These are phyloP conservation scores for Naganishia antarctica DNA, from an alignment of 768 basidiomycete genomes.

Conservation along the genomic window DNA sequence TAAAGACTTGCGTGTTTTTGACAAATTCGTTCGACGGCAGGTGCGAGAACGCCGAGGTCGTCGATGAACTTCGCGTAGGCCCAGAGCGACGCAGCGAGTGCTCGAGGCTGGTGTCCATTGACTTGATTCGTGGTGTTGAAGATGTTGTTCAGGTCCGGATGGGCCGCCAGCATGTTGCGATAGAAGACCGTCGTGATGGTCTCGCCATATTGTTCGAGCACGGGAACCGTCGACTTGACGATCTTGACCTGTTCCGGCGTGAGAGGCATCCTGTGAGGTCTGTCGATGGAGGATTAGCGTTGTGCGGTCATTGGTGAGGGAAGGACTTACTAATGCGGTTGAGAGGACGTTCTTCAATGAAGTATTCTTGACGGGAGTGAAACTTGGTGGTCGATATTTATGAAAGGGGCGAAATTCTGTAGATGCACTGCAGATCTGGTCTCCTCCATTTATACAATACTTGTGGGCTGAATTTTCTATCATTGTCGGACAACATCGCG, in stretches of 20 bases:
- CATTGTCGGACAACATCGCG: too few relatives aligned
- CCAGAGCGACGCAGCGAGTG: slow-evolving; percentile 33
- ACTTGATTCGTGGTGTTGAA: slow-evolving; percentile 28
- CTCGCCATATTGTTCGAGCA: slow-evolving; percentile 27
- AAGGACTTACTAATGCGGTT: neutral
- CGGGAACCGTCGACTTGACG: slow-evolving; percentile 24
- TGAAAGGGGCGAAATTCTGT: too few relatives aligned
- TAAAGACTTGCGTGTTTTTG: slow-evolving; percentile 36
- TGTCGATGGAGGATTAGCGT: neutral
- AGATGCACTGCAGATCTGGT: too few relatives aligned
- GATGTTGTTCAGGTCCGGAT: slow-evolving; percentile 25
- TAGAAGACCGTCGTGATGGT: slow-evolving; percentile 28
- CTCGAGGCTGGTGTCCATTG: slow-evolving; percentile 29
- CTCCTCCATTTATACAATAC: too few relatives aligned
- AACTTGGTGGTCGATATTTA: too few relatives aligned
- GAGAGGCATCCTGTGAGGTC: slow-evolving; percentile 18
- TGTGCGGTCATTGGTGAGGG: neutral
- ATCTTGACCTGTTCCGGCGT: slow-evolving; percentile 25
- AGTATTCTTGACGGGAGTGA: slow-evolving; percentile 57
- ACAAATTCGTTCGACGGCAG: slow-evolving; percentile 33
- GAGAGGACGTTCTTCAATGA: neutral
- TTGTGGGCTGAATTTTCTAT: too few relatives aligned
- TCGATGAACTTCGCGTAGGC: slow-evolving; percentile 38
- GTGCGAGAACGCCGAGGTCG: slow-evolving; percentile 30
- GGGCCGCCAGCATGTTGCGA: slow-evolving; percentile 23